These are phyloP conservation scores for Fusarium falciforme DNA, from an alignment of 2,329 filamentous ascomycete species.

Conservation along the genomic window DNA sequence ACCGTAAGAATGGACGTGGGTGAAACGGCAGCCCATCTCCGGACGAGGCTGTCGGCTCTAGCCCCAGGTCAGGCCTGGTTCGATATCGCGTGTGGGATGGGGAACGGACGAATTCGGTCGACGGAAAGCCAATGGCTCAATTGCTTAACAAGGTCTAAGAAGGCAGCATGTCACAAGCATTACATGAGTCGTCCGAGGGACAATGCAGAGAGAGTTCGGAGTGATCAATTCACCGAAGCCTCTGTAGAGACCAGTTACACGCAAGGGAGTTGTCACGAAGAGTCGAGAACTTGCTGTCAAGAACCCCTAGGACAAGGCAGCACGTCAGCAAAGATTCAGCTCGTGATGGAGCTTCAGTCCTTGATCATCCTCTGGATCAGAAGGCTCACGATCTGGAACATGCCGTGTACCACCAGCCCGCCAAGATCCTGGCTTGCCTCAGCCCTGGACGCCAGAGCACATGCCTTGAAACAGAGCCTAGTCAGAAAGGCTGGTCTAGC, in stretches of 20 bases:
- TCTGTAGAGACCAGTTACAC: not conserved
- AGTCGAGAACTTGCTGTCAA: not conserved
- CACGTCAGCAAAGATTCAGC: not conserved
- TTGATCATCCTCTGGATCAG: not conserved
- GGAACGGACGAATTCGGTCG: not conserved
- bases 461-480: conserved; percentile 30
- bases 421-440: conserved; percentile 3
- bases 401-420: not conserved
- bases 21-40: conserved; percentile 25
- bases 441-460: not conserved
- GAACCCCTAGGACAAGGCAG: not conserved
- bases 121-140: conserved; percentile 1
- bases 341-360: not conserved
- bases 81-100: not conserved
- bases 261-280: not conserved
- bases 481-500: conserved; percentile 19
- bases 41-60: conserved; percentile 7
- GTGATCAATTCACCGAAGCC: not conserved
- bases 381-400: not conserved
- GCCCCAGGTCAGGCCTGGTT: conserved; percentile 7
- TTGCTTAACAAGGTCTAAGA: not conserved
- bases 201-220: not conserved
- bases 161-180: not conserved
- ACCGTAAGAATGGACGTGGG: conserved; percentile 31
- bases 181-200: not conserved